A percentile compares a stretch with the other conserved stretches of the same genome.
Conservation (phyloP, 2,329 filamentous ascomycete species). For the Venturia aucupariae region DNA sequence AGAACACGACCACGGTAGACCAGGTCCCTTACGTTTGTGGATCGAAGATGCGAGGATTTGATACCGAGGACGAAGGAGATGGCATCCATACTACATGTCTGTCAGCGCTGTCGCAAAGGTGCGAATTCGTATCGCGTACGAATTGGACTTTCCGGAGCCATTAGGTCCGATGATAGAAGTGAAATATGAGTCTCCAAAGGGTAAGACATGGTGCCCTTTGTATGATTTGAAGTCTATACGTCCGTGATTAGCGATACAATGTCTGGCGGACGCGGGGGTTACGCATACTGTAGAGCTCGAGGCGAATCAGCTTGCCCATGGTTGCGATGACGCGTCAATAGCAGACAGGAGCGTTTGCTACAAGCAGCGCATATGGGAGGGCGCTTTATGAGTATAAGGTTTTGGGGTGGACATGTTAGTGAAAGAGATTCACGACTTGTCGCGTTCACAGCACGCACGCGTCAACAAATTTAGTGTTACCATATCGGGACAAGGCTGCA, state of each 20-base stretch:
- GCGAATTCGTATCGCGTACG: conserved; percentile 48
- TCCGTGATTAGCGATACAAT: conserved; percentile 19
- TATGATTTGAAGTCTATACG: conserved; percentile 93
- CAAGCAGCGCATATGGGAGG: not conserved
- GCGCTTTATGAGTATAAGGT: not conserved
- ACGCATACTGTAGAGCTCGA: conserved; percentile 81
- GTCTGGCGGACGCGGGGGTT: conserved; percentile 12
- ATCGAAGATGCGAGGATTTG: conserved; percentile 95
- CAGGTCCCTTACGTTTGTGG: conserved; percentile 84
- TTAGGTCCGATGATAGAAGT: conserved; percentile 99
- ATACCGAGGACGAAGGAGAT: conserved; percentile 98
- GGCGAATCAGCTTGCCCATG: conserved; percentile 93
- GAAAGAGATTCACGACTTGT: not conserved
- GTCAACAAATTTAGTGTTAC: not conserved
- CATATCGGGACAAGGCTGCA: not conserved
- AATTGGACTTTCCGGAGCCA: conserved; percentile 98
- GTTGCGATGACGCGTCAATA: not conserved
- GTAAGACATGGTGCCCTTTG: conserved; percentile 86
- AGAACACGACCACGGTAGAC: conserved; percentile 93
- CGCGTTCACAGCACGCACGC: not conserved
- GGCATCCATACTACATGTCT: conserved; percentile 72
- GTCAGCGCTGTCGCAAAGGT: conserved; percentile 12
- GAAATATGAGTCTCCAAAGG: conserved; percentile 97
- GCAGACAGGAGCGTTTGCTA: not conserved
- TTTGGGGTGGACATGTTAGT: not conserved